Evolutionary conservation across 2,329 filamentous ascomycete species (phyloP).

Genomic region (Ophiognomonia clavigignenti-juglandacearum): DNA sequence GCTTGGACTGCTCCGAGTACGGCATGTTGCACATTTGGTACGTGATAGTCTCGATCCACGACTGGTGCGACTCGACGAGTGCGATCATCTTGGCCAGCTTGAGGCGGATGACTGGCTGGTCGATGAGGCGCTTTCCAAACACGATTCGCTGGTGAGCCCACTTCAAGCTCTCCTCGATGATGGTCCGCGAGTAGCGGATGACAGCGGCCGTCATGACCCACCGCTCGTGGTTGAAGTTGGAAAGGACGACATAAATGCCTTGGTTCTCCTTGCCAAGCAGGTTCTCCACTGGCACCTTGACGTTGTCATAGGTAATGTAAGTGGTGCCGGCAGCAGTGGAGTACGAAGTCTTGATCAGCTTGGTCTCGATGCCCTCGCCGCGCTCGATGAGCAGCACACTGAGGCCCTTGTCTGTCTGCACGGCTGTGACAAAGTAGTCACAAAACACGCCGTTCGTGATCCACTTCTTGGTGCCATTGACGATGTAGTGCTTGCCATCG

Average conservation of each 20-base stretch:
- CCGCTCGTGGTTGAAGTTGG: conserved; percentile 86
- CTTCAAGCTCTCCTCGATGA: conserved; percentile 81
- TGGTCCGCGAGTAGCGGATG: conserved; percentile 59
- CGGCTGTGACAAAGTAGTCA: conserved; percentile 80
- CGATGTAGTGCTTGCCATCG: conserved; percentile 68
- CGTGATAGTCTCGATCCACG: conserved; percentile 79
- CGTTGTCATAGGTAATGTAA: conserved; percentile 78
- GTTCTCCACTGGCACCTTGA: conserved; percentile 76
- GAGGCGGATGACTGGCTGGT: conserved; percentile 76
- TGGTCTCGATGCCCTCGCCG: conserved; percentile 70
- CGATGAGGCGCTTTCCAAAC: conserved; percentile 75
- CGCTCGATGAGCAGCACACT: conserved; percentile 72
- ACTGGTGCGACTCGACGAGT: conserved; percentile 74
- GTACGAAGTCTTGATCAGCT: conserved; percentile 76
- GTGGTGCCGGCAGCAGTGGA: conserved; percentile 74
- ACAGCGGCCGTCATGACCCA: conserved; percentile 67
- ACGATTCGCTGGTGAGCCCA: conserved; percentile 85
- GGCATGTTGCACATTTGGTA: conserved; percentile 87
- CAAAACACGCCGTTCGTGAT: conserved; percentile 77
- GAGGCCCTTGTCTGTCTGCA: conserved; percentile 73
- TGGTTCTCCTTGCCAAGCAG: conserved; percentile 79
- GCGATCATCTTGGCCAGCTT: conserved; percentile 90
- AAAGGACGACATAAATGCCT: conserved; percentile 77
- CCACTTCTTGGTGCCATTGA: conserved; percentile 79
- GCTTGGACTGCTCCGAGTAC: conserved; percentile 69